Evolutionary conservation across 495 filamentous ascomycete species (phyloP).

Genomic region (Articulospora tetracladia): DNA sequence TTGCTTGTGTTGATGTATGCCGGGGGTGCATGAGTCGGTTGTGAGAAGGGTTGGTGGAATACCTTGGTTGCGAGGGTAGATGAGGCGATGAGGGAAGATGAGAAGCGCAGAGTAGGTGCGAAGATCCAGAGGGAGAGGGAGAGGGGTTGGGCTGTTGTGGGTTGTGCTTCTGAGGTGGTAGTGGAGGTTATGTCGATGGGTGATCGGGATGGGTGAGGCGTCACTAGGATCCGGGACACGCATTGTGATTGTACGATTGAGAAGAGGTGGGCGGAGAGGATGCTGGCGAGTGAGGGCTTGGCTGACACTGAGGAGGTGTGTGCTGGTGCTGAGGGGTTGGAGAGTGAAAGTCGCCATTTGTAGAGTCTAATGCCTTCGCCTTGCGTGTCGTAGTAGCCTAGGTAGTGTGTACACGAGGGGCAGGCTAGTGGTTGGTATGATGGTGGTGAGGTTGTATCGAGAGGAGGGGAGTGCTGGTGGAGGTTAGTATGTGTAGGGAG

Average conservation of each 20-base stretch:
- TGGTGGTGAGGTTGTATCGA: not conserved
- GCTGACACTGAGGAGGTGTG: not conserved
- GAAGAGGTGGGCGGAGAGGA: not conserved
- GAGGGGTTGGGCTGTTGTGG: not conserved
- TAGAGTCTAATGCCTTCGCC: slow-evolving; percentile 44
- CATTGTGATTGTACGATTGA: slow-evolving; percentile 3
- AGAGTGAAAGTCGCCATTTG: slow-evolving; percentile 42
- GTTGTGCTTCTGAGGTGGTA: not conserved
- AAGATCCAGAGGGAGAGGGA: slow-evolving; percentile 2
- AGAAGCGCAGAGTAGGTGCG: not conserved
- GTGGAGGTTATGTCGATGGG: not conserved
- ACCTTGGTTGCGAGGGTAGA: not conserved
- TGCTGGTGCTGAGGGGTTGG: not conserved
- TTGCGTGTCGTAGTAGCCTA: slow-evolving; percentile 42
- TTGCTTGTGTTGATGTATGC: slow-evolving; percentile 34
- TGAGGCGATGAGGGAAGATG: not conserved
- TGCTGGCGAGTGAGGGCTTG: not conserved
- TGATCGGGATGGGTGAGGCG: not conserved
- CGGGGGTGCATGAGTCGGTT: not conserved
- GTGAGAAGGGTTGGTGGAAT: not conserved
- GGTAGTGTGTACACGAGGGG: slow-evolving; percentile 32
- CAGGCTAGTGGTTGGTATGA: slow-evolving; percentile 33
- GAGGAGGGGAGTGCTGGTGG: not conserved
- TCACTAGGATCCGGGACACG: not conserved
- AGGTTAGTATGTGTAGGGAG: not conserved